Percentiles rank a stretch among this genome's conserved stretches.
Conservation (phyloP, 441 rosid genomes). For the Corymbia citriodora region DNA sequence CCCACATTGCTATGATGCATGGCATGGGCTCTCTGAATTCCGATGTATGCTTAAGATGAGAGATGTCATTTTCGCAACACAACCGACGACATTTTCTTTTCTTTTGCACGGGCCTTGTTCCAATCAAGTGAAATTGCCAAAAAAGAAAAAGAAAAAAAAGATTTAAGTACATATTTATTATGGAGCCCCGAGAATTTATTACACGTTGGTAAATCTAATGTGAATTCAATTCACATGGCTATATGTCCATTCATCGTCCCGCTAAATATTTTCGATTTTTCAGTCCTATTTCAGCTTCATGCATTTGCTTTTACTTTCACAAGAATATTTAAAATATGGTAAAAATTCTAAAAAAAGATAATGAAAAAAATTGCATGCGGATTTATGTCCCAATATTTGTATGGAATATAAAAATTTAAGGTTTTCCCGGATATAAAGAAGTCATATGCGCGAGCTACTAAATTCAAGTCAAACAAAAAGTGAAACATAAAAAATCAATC, state of each 20-base stretch:
- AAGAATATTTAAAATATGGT: background rate
- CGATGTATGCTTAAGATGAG: background rate
- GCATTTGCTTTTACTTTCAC: background rate
- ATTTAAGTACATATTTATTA: background rate
- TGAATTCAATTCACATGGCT: background rate
- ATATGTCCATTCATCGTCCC: background rate
- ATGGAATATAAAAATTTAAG: background rate
- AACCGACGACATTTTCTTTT: background rate
- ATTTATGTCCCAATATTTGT: background rate
- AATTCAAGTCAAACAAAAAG: background rate
- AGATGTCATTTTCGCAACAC: background rate
- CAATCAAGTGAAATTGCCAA: background rate
- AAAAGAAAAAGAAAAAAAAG: background rate
- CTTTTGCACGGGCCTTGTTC: background rate
- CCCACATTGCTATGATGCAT: background rate
- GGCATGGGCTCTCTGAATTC: background rate
- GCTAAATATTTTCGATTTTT: background rate
- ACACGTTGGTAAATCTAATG: background rate
- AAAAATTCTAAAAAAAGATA: background rate
- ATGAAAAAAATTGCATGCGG: background rate
- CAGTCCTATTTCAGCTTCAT: background rate
- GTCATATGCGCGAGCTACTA: background rate
- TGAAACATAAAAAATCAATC: background rate
- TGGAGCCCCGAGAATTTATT: background rate
- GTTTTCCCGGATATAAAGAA: background rate